Base-by-base conservation (phyloP, 129 eudicot genomes). In the Heracleum sosnowskyi region DNA sequence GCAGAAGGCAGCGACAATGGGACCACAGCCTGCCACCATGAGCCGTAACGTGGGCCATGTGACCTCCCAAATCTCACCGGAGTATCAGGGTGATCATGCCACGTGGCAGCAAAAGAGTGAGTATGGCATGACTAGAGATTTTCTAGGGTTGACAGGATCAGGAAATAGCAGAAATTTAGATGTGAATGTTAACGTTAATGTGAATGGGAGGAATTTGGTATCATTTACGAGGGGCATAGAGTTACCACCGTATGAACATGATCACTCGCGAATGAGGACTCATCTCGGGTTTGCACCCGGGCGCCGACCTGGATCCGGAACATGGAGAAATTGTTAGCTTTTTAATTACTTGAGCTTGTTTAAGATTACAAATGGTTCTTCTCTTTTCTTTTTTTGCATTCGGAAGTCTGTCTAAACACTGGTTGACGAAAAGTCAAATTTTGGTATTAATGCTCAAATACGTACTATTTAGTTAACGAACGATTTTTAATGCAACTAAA, bases 1-100 rank as follows among this genome's bases (percentile, higher is more conserved):
- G 20, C 98, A 93, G 51, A 91, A 85, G 90, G 98, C 98, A 26
- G 86, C 88, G 51, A 80, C 90, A 5, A 69, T 88, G 24, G 96
- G 92, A 22, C 77, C 85, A 35, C 74, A 78, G 18, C 39, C 82
- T 8, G 83, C 92, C 41, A 41, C 86, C 46, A 83, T 86, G 91
- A 81, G 83, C 78, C 79, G 77, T 18, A 81, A 69, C 49, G 40
- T 78, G 75, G 79, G 72, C 71, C 90, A 81, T 73, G 82, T 79
- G 77, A 73, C 78, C 35, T 64, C 74, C 77, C 82, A 75, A 76
- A 78, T 84, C 31, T 76, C 86, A 17, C 79, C 84, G 74, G 88
- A 80, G 55, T 84, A 81, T 34, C 28, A 73, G 51, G 73, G 64
- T 15, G 29, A 64, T 45, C 28, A 77, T 4, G 74, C 84, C 81